These are phyloP conservation scores for Pichia occidentalis DNA, from an alignment of 805 yeast genomes.

Conservation along the genomic window DNA sequence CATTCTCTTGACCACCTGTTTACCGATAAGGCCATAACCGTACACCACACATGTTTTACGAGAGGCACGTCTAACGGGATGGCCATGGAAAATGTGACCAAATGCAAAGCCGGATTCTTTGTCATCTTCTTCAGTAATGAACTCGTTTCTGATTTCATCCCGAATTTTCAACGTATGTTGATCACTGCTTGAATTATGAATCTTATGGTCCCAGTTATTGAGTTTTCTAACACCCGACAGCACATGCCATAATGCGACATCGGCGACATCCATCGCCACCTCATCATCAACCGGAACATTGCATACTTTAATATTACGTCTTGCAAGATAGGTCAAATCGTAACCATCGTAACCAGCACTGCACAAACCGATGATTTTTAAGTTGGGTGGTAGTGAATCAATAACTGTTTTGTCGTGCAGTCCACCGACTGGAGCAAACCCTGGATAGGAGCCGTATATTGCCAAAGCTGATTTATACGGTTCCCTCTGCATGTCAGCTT, in stretches of 20 bases:
- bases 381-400: conserved; percentile 34
- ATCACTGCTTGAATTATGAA: conserved; percentile 22
- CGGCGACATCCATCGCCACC: conserved; percentile 61
- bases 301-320: conserved; percentile 43
- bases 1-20: conserved; percentile 52
- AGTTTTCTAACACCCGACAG: conserved; percentile 56
- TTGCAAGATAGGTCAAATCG: conserved; percentile 33
- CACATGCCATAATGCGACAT: conserved; percentile 54
- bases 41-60: conserved; percentile 56
- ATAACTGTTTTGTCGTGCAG: conserved; percentile 35
- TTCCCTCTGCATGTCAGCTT: conserved; percentile 32
- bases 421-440: conserved; percentile 41
- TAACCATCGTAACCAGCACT: conserved; percentile 47
- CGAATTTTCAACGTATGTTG: conserved; percentile 39
- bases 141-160: conserved; percentile 18
- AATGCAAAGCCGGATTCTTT: conserved; percentile 13
- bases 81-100: conserved; percentile 15
- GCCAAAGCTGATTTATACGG: conserved; percentile 35
- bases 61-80: conserved; percentile 7
- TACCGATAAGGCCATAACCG: conserved; percentile 76
- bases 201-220: conserved; percentile 36
- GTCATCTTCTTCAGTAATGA: neutral
- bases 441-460: conserved; percentile 47
- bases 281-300: conserved; percentile 51
- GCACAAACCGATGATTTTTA: conserved; percentile 45